Base-by-base conservation (phyloP, 2,329 filamentous ascomycete genomes). In the Botrytis porri region DNA sequence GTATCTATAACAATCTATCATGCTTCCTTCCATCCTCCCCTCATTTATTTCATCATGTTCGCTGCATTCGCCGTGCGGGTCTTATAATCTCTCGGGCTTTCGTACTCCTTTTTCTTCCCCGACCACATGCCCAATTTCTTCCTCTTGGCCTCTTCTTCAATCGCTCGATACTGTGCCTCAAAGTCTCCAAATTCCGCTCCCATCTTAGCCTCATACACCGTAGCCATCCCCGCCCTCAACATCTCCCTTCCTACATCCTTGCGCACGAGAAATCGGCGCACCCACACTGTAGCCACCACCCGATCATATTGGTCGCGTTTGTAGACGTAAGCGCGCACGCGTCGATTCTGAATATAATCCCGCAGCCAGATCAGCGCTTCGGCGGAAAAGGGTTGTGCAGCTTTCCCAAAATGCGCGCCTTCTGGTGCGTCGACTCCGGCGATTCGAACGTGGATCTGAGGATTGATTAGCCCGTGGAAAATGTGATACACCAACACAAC, bases 361-460 rank as follows among this genome's bases (percentile, higher is more conserved):
- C 87, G 89, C n/a, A 99, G 87, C 90, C 93, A 98, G 29, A 88
- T 84, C 70, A 95, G 85, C 12, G 96, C 94, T 82, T 98, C 95
- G 74, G 89, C 86, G 5, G 93, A 88, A 81, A 90, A 94, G 1
- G 95, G 95, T 82, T 99, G 96, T 16, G 91, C 93, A 39, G 93
- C 92, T 69, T 90, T 89, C 71, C 97, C 97, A 83, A 98, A 99
- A 82, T 99, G 96, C 14, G 95, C 91, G 72, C 93, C 86, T 83
- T 99, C 96, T 2, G 96, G 96, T 18, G 97, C 96, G 82, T 99
- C 96, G 71, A 99, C 85, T 67, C 96, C 96, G 25, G 96, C 96
- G 73, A 99, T 87, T 41, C 96, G 93, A 73, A 99, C 88, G 69
- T 95, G 90, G 77, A 99, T 93, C 92, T 97, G 79, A 29, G 51